A percentile compares a stretch with the other conserved stretches of the same genome.
phyloP scores from a whole-genome alignment of 1,284 basidiomycete species.

The Phenoliferia sp. region DNA sequence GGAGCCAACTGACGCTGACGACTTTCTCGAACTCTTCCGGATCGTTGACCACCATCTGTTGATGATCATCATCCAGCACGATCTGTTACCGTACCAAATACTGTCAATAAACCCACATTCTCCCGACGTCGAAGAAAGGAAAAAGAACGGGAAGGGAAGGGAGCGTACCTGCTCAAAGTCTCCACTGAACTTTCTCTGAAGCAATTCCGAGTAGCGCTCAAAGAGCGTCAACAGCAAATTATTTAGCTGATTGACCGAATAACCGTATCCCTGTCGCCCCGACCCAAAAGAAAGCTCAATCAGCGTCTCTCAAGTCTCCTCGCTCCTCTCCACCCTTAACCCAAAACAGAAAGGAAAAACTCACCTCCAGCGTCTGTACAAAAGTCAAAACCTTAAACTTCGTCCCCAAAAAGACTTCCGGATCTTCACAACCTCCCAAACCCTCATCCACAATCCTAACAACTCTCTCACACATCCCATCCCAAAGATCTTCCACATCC shows the following conservation, averaged over 20 bases:
- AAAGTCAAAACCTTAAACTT: slow-evolving; percentile 84
- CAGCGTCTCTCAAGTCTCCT: slow-evolving; percentile 10
- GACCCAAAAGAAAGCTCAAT: too few species aligned
- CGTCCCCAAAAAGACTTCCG: slow-evolving; percentile 73
- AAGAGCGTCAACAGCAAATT: slow-evolving; percentile 81
- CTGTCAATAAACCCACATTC: background rate
- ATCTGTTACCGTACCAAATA: slow-evolving; percentile 53
- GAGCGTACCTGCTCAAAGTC: slow-evolving; percentile 71
- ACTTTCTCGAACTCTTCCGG: slow-evolving; percentile 68
- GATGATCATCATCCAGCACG: slow-evolving; percentile 81
- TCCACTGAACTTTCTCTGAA: slow-evolving; percentile 74
- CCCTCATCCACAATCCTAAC: slow-evolving; percentile 69
- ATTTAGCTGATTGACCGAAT: slow-evolving; percentile 76
- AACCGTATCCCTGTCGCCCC: slow-evolving; percentile 66
- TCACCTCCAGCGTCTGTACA: slow-evolving; percentile 87
- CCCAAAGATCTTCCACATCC: slow-evolving; percentile 96
- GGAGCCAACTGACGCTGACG: slow-evolving; percentile 79
- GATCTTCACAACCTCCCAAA: slow-evolving; percentile 69
- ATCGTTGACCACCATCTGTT: slow-evolving; percentile 80
- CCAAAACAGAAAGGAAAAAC: slow-evolving; percentile 18
- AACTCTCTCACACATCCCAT: slow-evolving; percentile 74
- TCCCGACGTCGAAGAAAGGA: background rate
- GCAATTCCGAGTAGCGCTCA: slow-evolving; percentile 78
- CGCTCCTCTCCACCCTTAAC: background rate
- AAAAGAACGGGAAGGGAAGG: background rate